Percentiles rank a stretch among this genome's conserved stretches.
These are phyloP conservation scores for Haplosporangium sp. DNA, from an alignment of 371 early-diverging fungal species.

Conservation along the genomic window DNA sequence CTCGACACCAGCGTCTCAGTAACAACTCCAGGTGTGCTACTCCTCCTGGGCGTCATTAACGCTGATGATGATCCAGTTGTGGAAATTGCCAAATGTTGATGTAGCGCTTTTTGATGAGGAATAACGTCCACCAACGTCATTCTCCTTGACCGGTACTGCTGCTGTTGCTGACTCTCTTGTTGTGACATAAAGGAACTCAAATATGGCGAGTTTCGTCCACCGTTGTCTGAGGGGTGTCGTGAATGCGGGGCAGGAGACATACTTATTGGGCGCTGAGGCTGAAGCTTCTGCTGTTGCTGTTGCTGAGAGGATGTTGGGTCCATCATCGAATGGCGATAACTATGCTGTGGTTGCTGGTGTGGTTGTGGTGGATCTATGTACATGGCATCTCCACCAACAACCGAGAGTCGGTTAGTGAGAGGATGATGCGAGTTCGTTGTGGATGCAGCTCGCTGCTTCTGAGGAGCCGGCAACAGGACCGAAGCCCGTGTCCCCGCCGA, in stretches of 20 bases:
- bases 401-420: neutral
- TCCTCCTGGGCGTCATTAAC: conserved; percentile 11
- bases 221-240: neutral
- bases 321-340: neutral
- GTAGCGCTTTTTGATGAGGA: neutral
- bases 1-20: conserved; percentile 45
- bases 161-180: conserved; percentile 16
- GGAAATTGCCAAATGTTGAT: too few species aligned
- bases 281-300: conserved; percentile 1
- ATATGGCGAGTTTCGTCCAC: neutral
- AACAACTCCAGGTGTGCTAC: conserved; percentile 25
- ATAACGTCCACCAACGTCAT: conserved; percentile 19
- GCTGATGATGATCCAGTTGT: neutral
- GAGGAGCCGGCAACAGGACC: too few species aligned
- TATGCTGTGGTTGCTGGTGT: too few species aligned
- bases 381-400: conserved; percentile 17
- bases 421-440: neutral
- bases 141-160: conserved; percentile 11
- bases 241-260: neutral
- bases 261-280: neutral
- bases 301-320: neutral
- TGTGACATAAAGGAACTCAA: neutral
- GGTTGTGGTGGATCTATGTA: conserved; percentile 10
- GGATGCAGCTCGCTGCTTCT: too few species aligned
- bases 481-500: too few species aligned